phyloP scores from a whole-genome alignment of 1,139 yeast species.

The Hemisphaericaspora xylofermentans region DNA sequence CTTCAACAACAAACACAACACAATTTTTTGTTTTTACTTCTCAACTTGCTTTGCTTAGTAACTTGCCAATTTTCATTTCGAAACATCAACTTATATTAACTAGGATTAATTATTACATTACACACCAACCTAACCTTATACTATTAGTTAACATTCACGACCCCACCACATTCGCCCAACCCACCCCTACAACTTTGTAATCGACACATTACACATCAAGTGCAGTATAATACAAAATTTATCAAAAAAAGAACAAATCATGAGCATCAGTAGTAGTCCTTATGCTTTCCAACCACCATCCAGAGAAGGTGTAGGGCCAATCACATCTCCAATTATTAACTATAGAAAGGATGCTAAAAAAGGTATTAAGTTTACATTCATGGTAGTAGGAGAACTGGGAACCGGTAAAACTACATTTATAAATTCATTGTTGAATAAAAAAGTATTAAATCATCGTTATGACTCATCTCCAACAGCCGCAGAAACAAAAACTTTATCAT shows the following conservation, averaged over 20 bases:
- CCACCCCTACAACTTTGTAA: too few species aligned
- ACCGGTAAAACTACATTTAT: constrained; percentile 86
- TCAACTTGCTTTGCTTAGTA: too few species aligned
- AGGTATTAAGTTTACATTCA: constrained; percentile 78
- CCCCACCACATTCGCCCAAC: too few species aligned
- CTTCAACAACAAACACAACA: neutral
- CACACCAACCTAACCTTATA: too few species aligned
- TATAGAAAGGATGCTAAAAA: constrained; percentile 74
- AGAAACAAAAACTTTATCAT: constrained; percentile 51
- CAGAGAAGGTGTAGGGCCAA: constrained; percentile 12
- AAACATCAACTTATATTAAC: too few species aligned
- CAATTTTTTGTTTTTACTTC: too few species aligned
- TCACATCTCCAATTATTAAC: constrained; percentile 47
- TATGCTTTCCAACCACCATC: constrained; percentile 38
- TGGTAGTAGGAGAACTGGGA: constrained; percentile 85
- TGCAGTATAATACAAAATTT: too few species aligned
- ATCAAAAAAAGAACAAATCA: constrained; percentile 7
- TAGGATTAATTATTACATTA: too few species aligned
- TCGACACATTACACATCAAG: too few species aligned
- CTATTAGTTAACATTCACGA: too few species aligned
- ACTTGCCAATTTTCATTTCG: too few species aligned
- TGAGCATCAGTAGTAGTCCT: constrained; percentile 31
- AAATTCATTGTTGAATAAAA: constrained; percentile 67
- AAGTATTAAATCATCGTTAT: constrained; percentile 59
- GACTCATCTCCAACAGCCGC: constrained; percentile 27